Conservation (phyloP, 108 stramenopile species). For the Fragilaria radians region DNA sequence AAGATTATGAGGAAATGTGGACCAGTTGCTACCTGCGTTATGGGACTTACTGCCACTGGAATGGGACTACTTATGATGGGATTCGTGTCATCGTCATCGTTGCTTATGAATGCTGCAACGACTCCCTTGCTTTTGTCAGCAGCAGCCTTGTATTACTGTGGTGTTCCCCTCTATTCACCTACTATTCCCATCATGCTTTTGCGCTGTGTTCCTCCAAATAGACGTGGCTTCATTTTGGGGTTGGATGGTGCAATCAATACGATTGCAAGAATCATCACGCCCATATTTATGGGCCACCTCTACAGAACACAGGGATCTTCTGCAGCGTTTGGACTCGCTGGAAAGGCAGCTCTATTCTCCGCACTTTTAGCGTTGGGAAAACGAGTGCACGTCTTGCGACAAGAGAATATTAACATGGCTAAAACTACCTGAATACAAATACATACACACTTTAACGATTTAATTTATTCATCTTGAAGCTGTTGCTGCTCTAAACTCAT, state of each 20-base stretch:
- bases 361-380: slow-evolving; percentile 41
- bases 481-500: too few relatives aligned
- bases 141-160: slow-evolving; percentile 58
- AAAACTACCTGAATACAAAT: too few relatives aligned
- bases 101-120: slow-evolving; percentile 6
- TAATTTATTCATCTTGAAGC: too few relatives aligned
- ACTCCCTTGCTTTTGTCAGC: slow-evolving; percentile 31
- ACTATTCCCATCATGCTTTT: slow-evolving; percentile 73
- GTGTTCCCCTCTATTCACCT: slow-evolving; percentile 75
- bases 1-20: slow-evolving; percentile 41
- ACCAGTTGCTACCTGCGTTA: slow-evolving; percentile 54
- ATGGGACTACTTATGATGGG: slow-evolving; percentile 47
- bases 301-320: slow-evolving; percentile 44
- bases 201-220: slow-evolving; percentile 59
- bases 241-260: slow-evolving; percentile 71
- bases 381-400: slow-evolving; percentile 42
- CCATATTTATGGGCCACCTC: slow-evolving; percentile 58
- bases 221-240: slow-evolving; percentile 64
- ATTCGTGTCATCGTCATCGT: slow-evolving; percentile 35
- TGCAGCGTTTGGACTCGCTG: slow-evolving; percentile 54
- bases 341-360: slow-evolving; percentile 28
- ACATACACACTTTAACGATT: too few relatives aligned
- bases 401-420: too few relatives aligned
- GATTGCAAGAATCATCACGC: slow-evolving; percentile 48
- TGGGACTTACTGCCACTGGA: slow-evolving; percentile 47